Conservation (phyloP, 1,284 basidiomycete genomes). For the Golubevia sp. region DNA sequence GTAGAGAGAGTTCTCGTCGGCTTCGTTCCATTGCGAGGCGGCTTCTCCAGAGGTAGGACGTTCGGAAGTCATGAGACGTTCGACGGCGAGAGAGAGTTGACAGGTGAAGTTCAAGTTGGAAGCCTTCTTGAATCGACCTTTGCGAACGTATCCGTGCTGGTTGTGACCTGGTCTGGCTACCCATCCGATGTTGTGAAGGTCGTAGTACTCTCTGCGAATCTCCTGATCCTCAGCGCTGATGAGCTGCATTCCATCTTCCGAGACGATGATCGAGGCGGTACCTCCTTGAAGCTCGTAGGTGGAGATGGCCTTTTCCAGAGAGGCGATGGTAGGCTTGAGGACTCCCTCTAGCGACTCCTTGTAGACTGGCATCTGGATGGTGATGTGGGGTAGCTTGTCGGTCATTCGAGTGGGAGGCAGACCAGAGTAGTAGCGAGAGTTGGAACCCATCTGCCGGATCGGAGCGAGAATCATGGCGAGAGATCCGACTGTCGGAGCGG, state of each 20-base stretch:
- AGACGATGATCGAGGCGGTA: constrained; percentile 30
- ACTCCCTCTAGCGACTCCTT: constrained; percentile 30
- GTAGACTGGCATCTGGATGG: constrained; percentile 41
- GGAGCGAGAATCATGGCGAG: constrained; percentile 29
- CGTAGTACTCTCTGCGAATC: constrained; percentile 26
- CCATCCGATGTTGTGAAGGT: constrained; percentile 31
- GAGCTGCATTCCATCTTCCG: constrained; percentile 40
- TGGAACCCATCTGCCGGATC: constrained; percentile 28
- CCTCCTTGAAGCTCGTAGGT: constrained; percentile 41
- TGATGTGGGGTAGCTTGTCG: constrained; percentile 28
- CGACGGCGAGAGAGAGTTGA: constrained; percentile 20
- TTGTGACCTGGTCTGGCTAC: constrained; percentile 30
- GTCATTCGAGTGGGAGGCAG: constrained; percentile 17
- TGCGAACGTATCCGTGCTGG: constrained; percentile 27
- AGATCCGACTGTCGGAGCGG: constrained; percentile 5
- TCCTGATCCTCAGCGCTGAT: constrained; percentile 13
- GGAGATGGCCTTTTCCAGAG: constrained; percentile 28
- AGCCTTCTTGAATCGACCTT: constrained; percentile 46
- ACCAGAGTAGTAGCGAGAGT: constrained; percentile 36
- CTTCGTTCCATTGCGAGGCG: constrained; percentile 17
- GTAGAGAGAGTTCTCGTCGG: constrained; percentile 25
- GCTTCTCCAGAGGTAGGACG: constrained; percentile 6
- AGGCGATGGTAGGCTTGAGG: constrained; percentile 28
- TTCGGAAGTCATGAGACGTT: constrained; percentile 18
- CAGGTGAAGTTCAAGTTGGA: constrained; percentile 44